phyloP scores from a whole-genome alignment of 1,284 basidiomycete species.

The Pseudomicrostroma phylloplanum region DNA sequence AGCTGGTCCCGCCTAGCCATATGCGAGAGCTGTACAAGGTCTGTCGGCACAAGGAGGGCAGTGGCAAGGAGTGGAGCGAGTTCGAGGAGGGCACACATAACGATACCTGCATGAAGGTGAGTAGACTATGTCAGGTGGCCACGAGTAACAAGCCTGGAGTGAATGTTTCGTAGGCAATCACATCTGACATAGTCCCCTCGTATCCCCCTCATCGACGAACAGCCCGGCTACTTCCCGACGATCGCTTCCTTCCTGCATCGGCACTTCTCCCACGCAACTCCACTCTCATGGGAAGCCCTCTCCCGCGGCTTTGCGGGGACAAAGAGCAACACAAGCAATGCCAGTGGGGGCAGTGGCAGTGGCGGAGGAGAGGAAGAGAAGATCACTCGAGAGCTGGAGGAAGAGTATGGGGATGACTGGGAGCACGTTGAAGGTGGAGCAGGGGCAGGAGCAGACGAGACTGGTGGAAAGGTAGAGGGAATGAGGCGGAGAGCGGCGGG shows the following conservation, averaged over 20 bases:
- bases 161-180: no score
- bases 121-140: no score
- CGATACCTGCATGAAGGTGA: conserved; percentile 42
- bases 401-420: neutral
- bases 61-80: conserved; percentile 48
- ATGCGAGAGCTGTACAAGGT: conserved; percentile 72
- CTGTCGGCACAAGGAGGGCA: conserved; percentile 52
- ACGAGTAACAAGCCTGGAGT: no score
- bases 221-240: conserved; percentile 38
- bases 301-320: neutral
- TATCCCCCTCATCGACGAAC: neutral
- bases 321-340: conserved; percentile 1
- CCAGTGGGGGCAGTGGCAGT: neutral
- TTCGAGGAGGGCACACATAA: conserved; percentile 65
- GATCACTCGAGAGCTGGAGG: neutral
- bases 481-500: neutral
- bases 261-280: conserved; percentile 22
- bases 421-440: conserved; percentile 11
- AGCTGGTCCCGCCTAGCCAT: conserved; percentile 76
- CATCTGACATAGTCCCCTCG: no score
- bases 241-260: conserved; percentile 33
- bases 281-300: conserved; percentile 3
- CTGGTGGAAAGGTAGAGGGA: neutral
- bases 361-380: neutral
- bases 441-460: conserved; percentile 1